These are phyloP conservation scores for Xylaria longipes DNA, from an alignment of 495 filamentous ascomycete genomes.

Conservation along the genomic window DNA sequence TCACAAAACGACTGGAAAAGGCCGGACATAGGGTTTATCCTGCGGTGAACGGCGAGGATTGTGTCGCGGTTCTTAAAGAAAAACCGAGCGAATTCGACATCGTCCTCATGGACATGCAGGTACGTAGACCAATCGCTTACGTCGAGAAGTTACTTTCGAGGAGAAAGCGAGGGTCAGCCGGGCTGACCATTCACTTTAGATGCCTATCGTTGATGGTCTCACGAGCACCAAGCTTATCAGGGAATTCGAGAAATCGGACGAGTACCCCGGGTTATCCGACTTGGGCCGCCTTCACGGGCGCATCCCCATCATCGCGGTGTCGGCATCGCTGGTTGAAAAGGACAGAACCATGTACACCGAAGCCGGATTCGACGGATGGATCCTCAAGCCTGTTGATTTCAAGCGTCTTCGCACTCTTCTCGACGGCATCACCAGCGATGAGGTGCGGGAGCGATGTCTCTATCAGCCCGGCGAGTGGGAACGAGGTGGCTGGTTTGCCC, in stretches of 20 bases:
- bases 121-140: conserved; percentile 44
- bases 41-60: conserved; percentile 88
- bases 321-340: conserved; percentile 80
- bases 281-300: conserved; percentile 58
- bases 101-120: conserved; percentile 97
- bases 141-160: neutral
- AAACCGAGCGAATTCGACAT: conserved; percentile 71
- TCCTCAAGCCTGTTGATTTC: conserved; percentile 79
- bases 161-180: neutral
- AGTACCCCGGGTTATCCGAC: conserved; percentile 50
- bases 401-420: conserved; percentile 68
- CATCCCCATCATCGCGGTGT: conserved; percentile 88
- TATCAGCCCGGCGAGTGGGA: conserved; percentile 75
- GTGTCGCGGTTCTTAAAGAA: conserved; percentile 70
- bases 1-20: conserved; percentile 84
- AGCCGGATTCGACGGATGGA: conserved; percentile 92
- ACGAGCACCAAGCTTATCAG: conserved; percentile 85
- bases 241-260: conserved; percentile 63
- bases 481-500: conserved; percentile 70
- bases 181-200: conserved; percentile 55
- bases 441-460: conserved; percentile 52
- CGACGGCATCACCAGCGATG: conserved; percentile 59
- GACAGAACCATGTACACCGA: conserved; percentile 73
- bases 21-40: conserved; percentile 74
- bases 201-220: conserved; percentile 92